A percentile compares a stretch with the other conserved stretches of the same genome.
phyloP scores from a whole-genome alignment of 2,329 filamentous ascomycete species.

The Aureobasidium sp. region DNA sequence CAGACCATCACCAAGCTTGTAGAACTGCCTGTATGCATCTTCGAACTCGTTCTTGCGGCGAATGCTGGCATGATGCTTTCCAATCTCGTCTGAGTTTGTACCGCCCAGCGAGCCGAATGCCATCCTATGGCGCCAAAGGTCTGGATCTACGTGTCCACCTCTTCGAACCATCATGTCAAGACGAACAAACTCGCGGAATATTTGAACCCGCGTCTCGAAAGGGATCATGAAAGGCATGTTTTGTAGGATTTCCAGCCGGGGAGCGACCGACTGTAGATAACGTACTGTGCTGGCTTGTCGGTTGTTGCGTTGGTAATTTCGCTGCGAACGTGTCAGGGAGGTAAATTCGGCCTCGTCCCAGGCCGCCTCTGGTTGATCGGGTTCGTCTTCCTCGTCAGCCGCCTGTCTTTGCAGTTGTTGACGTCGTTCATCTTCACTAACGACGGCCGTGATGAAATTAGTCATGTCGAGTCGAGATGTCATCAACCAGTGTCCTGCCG shows the following conservation, averaged over 20 bases:
- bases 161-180: constrained; percentile 69
- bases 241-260: constrained; percentile 80
- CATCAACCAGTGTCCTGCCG: constrained; percentile 89
- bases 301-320: constrained; percentile 48
- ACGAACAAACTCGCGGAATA: constrained; percentile 87
- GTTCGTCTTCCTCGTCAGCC: constrained; percentile 47
- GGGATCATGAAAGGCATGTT: constrained; percentile 98
- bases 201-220: constrained; percentile 82
- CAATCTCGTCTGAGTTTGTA: constrained; percentile 34
- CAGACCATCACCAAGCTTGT: constrained; percentile 67
- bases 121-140: constrained; percentile 59
- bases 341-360: constrained; percentile 28
- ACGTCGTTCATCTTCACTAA: constrained; percentile 74
- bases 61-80: constrained; percentile 67
- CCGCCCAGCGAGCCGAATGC: constrained; percentile 20
- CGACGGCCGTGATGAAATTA: constrained; percentile 77
- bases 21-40: constrained; percentile 81
- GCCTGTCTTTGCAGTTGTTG: constrained; percentile 61
- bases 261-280: constrained; percentile 70
- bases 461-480: constrained; percentile 80
- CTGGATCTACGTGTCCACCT: constrained; percentile 62
- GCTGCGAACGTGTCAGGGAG: neutral
- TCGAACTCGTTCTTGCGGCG: constrained; percentile 72
- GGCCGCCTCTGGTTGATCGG: constrained; percentile 28
- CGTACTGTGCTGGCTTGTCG: constrained; percentile 62